Evolutionary conservation across 371 early-diverging fungal species (phyloP).

Genomic region (Zopfochytrium polystomum): DNA sequence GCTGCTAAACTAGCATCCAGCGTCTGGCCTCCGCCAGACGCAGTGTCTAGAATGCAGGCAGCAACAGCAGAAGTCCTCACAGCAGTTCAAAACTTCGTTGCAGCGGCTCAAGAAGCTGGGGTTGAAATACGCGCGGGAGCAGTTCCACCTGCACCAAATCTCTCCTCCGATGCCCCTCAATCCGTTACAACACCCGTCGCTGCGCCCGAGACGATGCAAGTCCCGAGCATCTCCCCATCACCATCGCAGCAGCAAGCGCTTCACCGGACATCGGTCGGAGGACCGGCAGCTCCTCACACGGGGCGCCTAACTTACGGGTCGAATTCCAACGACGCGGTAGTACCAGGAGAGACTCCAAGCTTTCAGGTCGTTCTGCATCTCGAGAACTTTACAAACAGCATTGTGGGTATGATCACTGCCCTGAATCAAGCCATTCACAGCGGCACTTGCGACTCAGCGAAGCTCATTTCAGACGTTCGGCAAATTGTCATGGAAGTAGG

Average conservation of each 20-base stretch:
- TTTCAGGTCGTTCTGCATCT: conserved; percentile 35
- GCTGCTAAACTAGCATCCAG: conserved; percentile 76
- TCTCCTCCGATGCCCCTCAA: background rate
- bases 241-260: too few species aligned
- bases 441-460: conserved; percentile 15
- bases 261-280: background rate
- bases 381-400: conserved; percentile 22
- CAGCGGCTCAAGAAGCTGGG: conserved; percentile 67
- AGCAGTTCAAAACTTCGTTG: conserved; percentile 72
- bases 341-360: conserved; percentile 31
- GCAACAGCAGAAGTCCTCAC: conserved; percentile 63
- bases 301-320: too few species aligned
- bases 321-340: conserved; percentile 52
- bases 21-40: conserved; percentile 72
- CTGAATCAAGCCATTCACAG: conserved; percentile 17
- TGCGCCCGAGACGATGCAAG: background rate
- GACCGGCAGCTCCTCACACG: too few species aligned
- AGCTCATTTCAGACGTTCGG: conserved; percentile 34
- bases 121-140: conserved; percentile 38
- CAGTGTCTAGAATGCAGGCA: conserved; percentile 52
- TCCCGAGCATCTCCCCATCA: too few species aligned
- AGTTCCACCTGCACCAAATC: background rate
- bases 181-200: background rate
- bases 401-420: conserved; percentile 17
- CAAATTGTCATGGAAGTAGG: conserved; percentile 46